Conservation (phyloP, 1,284 basidiomycete genomes). For the Ustilago hordei region DNA sequence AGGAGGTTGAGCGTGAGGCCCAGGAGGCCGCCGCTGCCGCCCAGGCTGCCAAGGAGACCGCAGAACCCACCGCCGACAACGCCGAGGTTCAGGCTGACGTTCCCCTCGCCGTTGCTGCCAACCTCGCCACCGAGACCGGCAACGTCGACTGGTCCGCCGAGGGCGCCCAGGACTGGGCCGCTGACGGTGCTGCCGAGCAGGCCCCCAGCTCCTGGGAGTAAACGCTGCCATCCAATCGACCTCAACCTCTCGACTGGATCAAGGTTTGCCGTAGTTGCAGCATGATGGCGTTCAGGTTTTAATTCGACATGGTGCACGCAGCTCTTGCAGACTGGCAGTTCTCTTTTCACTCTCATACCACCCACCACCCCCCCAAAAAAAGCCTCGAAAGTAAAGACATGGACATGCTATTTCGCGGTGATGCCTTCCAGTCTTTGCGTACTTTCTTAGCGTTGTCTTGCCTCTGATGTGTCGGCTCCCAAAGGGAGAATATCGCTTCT, state of each 20-base stretch:
- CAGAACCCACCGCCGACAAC: conserved; percentile 71
- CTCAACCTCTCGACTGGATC: conserved; percentile 4
- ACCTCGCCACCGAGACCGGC: conserved; percentile 58
- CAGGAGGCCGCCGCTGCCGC: conserved; percentile 79
- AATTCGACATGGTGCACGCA: background rate
- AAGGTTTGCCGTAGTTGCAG: background rate
- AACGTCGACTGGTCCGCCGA: conserved; percentile 83
- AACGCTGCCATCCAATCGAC: conserved; percentile 15
- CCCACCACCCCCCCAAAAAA: conserved; percentile 20
- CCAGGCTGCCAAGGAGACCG: conserved; percentile 59
- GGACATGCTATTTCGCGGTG: conserved; percentile 12
- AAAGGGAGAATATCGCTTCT: conserved; percentile 47
- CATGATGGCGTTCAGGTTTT: background rate
- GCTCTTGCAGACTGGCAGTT: background rate
- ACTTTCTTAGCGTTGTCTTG: conserved; percentile 58
- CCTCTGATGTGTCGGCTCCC: conserved; percentile 60
- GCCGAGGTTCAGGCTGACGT: conserved; percentile 77
- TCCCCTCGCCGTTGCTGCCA: conserved; percentile 53
- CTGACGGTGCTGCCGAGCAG: conserved; percentile 60
- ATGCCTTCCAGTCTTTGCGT: conserved; percentile 8
- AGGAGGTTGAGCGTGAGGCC: conserved; percentile 97
- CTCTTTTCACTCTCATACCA: conserved; percentile 2
- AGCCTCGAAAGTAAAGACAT: conserved; percentile 42
- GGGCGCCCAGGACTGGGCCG: conserved; percentile 71
- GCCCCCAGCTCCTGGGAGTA: conserved; percentile 54